Percentiles rank a stretch among this genome's conserved stretches.
Conservation (phyloP, 2,329 filamentous ascomycete genomes). For the Scedosporium boydii region DNA sequence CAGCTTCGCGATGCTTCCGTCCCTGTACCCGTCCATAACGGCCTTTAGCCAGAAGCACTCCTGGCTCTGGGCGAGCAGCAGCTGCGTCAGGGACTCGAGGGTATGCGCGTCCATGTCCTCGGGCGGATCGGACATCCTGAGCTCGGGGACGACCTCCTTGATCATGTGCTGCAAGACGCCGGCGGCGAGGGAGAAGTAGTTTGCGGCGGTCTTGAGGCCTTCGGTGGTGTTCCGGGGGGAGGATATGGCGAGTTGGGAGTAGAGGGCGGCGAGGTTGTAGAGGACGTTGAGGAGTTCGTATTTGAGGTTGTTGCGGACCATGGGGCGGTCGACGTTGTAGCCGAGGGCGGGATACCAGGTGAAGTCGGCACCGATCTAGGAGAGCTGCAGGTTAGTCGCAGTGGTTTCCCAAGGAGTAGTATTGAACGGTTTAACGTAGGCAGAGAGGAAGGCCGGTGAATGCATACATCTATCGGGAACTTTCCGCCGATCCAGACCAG, state of each 20-base stretch:
- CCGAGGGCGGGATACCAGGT: constrained; percentile 92
- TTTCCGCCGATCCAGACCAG: constrained; percentile 89
- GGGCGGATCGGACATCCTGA: constrained; percentile 71
- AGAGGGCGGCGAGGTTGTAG: constrained; percentile 87
- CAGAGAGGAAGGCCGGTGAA: background rate
- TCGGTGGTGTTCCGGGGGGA: constrained; percentile 70
- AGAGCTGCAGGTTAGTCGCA: background rate
- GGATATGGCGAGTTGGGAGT: constrained; percentile 80
- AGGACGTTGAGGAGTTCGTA: constrained; percentile 88
- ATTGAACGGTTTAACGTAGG: background rate
- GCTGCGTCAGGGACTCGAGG: constrained; percentile 69
- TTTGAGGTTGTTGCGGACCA: constrained; percentile 56
- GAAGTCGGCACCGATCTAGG: constrained; percentile 83
- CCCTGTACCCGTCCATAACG: constrained; percentile 87
- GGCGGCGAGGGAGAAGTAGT: constrained; percentile 81
- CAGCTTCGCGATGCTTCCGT: constrained; percentile 82
- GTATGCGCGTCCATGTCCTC: constrained; percentile 94
- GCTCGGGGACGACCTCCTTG: constrained; percentile 66
- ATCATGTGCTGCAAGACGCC: constrained; percentile 76
- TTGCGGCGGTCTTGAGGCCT: constrained; percentile 78
- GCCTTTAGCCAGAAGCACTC: constrained; percentile 99
- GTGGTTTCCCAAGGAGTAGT: background rate
- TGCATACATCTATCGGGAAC: constrained; percentile 80
- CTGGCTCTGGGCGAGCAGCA: constrained; percentile 86
- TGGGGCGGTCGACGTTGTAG: constrained; percentile 71